Evolutionary conservation across 805 yeast genomes (phyloP), one percentile per base, ranked within the genome.

Genomic region (Suhomyces sp.): DNA sequence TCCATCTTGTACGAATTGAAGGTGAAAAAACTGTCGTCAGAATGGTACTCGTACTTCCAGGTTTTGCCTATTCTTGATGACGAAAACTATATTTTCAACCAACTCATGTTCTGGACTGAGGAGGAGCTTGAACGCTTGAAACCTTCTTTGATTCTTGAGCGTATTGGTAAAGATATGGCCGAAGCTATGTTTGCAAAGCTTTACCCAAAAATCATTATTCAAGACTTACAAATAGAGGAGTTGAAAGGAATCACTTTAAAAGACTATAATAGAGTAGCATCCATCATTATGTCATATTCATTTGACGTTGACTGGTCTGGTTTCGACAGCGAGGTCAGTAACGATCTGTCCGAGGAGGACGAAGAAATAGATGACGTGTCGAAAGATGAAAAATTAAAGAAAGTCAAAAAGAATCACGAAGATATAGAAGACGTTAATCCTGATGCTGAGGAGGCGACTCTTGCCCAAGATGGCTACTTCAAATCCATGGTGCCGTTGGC

Each of bases 401-500:
- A 38, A 19, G 50, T 47, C 63, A 57, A n/a, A 63, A 57, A 2
- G 57, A 57, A 8, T 6, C 60, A 53, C 22, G 60, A 60, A 0
- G 66, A 53, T 6, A 59, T 53, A 6, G 59, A 54, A 1, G 42
- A 42, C 5, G 45, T 45, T n/a, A 38, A 15, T 41, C 23, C 44
- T 10, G 48, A 27, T 7, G 58, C 49, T 7, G 51, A 49, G n/a
- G 50, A 48, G 9, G 54, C 5, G 19, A 9, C 35, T 31, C 50
- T 58, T 15, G 52, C 54, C 33, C 48, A 55, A 9, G 77, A 72
- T 48, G 62, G 76, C 3, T 81, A 74, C 54, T 72, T 79, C 57
- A 92, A 92, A 65, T 86, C 96, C 0, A 87, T 94, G 96, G 90
- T 92, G 3, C 97, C 98, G 0, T 72, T 91, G 46, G 98, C 98